Evolutionary conservation across 2,329 filamentous ascomycete genomes (phyloP).

Genomic region (Lachnellula hyalina): DNA sequence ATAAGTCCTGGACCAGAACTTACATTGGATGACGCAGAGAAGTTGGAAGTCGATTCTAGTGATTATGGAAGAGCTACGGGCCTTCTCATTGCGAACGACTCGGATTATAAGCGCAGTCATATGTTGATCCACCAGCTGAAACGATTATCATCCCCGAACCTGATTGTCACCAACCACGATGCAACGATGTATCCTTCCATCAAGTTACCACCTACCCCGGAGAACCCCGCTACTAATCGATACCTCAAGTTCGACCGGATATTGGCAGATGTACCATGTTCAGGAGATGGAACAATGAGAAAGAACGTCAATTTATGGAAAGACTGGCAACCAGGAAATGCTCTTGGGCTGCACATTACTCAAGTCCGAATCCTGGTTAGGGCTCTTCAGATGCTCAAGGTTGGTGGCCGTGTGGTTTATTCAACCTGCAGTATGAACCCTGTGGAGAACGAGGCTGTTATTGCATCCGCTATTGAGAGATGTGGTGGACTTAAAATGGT

Average conservation of each 20-base stretch:
- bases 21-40: slow-evolving; percentile 41
- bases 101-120: slow-evolving; percentile 93
- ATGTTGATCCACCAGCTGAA: slow-evolving; percentile 98
- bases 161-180: slow-evolving; percentile 97
- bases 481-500: slow-evolving; percentile 82
- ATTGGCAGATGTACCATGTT: slow-evolving; percentile 93
- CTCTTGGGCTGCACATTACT: slow-evolving; percentile 77
- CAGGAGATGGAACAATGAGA: slow-evolving; percentile 85
- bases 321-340: slow-evolving; percentile 86
- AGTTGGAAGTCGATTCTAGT: slow-evolving; percentile 51
- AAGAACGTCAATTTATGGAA: slow-evolving; percentile 96
- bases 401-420: slow-evolving; percentile 90
- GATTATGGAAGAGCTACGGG: slow-evolving; percentile 88
- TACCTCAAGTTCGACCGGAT: slow-evolving; percentile 98
- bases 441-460: slow-evolving; percentile 90
- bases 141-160: slow-evolving; percentile 89
- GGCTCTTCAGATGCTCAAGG: slow-evolving; percentile 92
- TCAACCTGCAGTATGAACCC: slow-evolving; percentile 99
- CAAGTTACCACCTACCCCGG: slow-evolving; percentile 61
- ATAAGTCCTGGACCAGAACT: slow-evolving; percentile 44
- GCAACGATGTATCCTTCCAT: slow-evolving; percentile 93
- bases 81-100: slow-evolving; percentile 89
- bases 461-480: slow-evolving; percentile 80
- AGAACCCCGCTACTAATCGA: slow-evolving; percentile 50
- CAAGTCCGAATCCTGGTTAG: slow-evolving; percentile 88